Base-by-base conservation (phyloP, 805 yeast species). In the Barnettozyma californica region DNA sequence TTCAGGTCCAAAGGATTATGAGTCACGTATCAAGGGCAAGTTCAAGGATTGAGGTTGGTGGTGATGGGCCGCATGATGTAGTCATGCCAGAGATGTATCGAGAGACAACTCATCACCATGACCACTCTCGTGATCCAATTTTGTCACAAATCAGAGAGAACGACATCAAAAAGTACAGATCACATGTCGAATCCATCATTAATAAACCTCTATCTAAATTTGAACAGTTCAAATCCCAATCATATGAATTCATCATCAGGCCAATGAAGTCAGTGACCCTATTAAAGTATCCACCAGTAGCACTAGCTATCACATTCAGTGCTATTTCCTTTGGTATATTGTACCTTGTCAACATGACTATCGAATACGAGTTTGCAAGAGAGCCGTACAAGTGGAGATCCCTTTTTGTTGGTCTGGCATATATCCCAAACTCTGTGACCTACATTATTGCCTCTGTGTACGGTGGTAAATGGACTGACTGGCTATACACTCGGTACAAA, bases 401-500 rank as follows among this genome's bases (percentile, higher is more conserved):
- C 0, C 65, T 87, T 43, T 72, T 82, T 48, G 75, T 84, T 43
- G 96, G 96, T 31, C 70, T 88, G 25, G 73, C 86, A 48, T 88
- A 87, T 67, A 80, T 88, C 31, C 96, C 96, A 34, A 88, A 88
- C 63, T 87, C 95, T 0, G 77, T 87, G 23, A 78, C 91, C 0
- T 88, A 87, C 60, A 66, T 88, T 34, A 55, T 83, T 42, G 92
- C 95, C 0, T 83, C 92, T 0, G 67, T 89, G n/a, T 71, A 77
- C 52, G 95, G 95, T 34, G 96, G 96, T 3, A 74, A 73, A 52
- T 88, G 92, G 85, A 81, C 81, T 46, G 96, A 88, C 63, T 61
- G 67, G 41, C 67, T 87, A 38, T 63, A 87, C 34, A 70, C 68
- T 41, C 70, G 78, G 43, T 80, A 80, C 44, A 73, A 75, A 46